Evolutionary conservation across 352 stramenopile species (phyloP).

Genomic region (Hyaloperonospora arabidopsidis): DNA sequence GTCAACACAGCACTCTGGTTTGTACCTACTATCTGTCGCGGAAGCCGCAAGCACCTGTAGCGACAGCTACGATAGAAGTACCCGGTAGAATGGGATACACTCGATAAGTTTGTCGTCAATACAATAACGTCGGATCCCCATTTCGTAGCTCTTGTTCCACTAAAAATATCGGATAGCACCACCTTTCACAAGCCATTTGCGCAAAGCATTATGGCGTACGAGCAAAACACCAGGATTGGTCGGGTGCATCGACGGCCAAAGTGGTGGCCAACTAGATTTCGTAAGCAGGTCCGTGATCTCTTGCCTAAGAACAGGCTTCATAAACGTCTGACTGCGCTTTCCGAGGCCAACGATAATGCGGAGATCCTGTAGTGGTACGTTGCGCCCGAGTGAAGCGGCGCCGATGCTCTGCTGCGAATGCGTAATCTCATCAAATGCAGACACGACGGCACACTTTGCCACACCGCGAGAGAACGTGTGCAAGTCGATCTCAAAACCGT

Average conservation of each 20-base stretch:
- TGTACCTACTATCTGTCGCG: too few species aligned
- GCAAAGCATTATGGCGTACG: constrained; percentile 40
- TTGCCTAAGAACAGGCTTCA: constrained; percentile 49
- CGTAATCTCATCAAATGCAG: constrained; percentile 45
- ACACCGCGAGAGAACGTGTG: constrained; percentile 59
- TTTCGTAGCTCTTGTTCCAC: background rate
- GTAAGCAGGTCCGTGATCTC: constrained; percentile 49
- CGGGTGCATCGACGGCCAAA: constrained; percentile 44
- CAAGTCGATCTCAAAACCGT: constrained; percentile 62
- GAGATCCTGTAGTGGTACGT: constrained; percentile 34
- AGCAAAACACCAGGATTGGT: constrained; percentile 57
- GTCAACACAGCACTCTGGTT: too few species aligned
- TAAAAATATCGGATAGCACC: constrained; percentile 36
- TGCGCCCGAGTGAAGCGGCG: constrained; percentile 20
- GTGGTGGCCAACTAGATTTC: constrained; percentile 36
- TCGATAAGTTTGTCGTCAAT: background rate
- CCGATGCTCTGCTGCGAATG: constrained; percentile 22
- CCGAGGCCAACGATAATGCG: constrained; percentile 71
- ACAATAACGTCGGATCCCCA: background rate
- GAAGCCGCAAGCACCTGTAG: background rate
- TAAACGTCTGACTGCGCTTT: constrained; percentile 47
- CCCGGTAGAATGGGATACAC: background rate
- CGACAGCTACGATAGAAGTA: background rate
- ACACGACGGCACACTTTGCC: constrained; percentile 64
- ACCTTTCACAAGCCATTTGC: constrained; percentile 48